Evolutionary conservation across 495 filamentous ascomycete genomes (phyloP), one percentile per base, ranked within the genome.

Genomic region (Xylaria intraflava): DNA sequence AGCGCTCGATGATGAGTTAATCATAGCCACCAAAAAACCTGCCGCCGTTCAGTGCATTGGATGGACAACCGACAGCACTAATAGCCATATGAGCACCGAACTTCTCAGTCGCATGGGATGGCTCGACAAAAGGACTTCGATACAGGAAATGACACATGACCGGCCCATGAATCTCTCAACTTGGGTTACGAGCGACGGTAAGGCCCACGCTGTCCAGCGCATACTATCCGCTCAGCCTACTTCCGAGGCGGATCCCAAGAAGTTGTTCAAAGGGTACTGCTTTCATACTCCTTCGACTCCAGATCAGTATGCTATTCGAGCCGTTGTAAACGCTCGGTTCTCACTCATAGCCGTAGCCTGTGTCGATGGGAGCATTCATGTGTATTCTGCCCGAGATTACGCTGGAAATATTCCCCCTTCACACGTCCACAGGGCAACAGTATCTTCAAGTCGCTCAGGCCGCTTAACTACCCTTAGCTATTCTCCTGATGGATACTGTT

Each of bases 91-190:
- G 6, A 90, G 82, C 50, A 96, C 92, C 3, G 91, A 97, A 67
- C 74, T 97, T 10, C 68, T 97, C 52, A 95, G 84, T 59, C 83
- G 88, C 26, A 94, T 96, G 82, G 66, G 80, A 29, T 94, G 90
- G 80, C 64, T 95, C 19, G 79, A 83, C 29, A 91, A 87, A 65
- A 90, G 86, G 69, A 78, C 81, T 3, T 80, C 77, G 0, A 82
- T 96, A 35, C 77, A 70, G 48, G 87, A 95, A 47, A 96, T 99
- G 89, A 85, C 95, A 22, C 86, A 96, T 71, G 93, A 99, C 68
- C 82, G 91, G 57, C 91, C 93, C 1, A 99, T 99, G 91, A 97
- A 93, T 62, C 78, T 99, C 16, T 85, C 88, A 31, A 86, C 91
- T 16, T 99, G 94, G 94, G 80, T 95, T 51, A 94, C 89, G 8